Conservation (phyloP, 495 filamentous ascomycete species). For the Daldinia bambusicola region DNA sequence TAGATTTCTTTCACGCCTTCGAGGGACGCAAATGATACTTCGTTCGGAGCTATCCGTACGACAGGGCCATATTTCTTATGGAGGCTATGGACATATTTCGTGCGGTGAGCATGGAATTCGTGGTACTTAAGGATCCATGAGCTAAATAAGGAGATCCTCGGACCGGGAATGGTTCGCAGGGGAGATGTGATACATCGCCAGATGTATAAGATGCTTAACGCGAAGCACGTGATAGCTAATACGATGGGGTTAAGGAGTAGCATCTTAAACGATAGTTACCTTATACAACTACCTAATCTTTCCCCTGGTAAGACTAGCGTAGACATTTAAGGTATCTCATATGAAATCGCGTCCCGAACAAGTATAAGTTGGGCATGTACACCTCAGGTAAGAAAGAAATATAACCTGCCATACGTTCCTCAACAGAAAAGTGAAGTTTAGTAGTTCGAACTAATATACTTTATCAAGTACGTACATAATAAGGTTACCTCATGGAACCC, state of each 20-base stretch:
- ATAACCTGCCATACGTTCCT: neutral
- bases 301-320: neutral
- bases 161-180: slow-evolving; percentile 62
- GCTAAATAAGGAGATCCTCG: slow-evolving; percentile 63
- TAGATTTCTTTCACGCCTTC: slow-evolving; percentile 74
- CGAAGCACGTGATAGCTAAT: slow-evolving; percentile 29
- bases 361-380: neutral
- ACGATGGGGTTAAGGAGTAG: slow-evolving; percentile 42
- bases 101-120: slow-evolving; percentile 65
- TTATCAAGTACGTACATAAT: slow-evolving; percentile 22
- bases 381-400: neutral
- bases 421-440: neutral
- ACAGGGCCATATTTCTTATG: slow-evolving; percentile 67
- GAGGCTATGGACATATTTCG: slow-evolving; percentile 63
- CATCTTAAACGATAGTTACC: slow-evolving; percentile 36
- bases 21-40: slow-evolving; percentile 68
- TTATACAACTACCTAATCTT: neutral
- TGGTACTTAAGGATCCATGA: slow-evolving; percentile 65
- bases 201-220: slow-evolving; percentile 35
- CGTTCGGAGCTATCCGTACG: slow-evolving; percentile 67
- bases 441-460: neutral
- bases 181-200: slow-evolving; percentile 51
- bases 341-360: neutral
- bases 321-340: neutral
- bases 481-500: slow-evolving; percentile 16